phyloP scores from a whole-genome alignment of 75 land plant genomes.

The Selaginella moellendorffii region DNA sequence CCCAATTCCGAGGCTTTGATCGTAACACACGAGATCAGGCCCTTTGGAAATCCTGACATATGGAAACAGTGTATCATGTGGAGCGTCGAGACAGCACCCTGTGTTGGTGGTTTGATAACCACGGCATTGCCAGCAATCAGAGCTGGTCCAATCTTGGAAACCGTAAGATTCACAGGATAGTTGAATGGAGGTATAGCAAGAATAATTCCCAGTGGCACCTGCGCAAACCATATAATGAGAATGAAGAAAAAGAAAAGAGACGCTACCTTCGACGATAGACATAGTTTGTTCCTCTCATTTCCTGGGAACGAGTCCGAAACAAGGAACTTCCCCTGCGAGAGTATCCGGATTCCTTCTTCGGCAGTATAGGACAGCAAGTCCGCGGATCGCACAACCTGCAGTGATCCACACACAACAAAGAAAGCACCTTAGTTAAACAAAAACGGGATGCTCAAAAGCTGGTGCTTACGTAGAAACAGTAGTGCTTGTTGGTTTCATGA shows the following conservation, averaged over 20 bases:
- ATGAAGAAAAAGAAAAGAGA: too few species aligned
- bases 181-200: conserved; percentile 33
- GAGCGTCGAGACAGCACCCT: conserved; percentile 2
- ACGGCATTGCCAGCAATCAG: conserved; percentile 30
- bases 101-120: conserved; percentile 27
- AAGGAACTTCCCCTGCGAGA: conserved; percentile 24
- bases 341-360: conserved; percentile 26
- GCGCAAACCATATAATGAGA: too few species aligned
- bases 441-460: too few species aligned
- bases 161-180: conserved; percentile 26
- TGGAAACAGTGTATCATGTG: not conserved
- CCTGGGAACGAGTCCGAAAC: conserved; percentile 29
- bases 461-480: too few species aligned
- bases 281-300: conserved; percentile 27
- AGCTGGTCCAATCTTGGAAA: too few species aligned
- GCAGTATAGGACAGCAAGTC: conserved; percentile 24
- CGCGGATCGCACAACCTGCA: conserved; percentile 27
- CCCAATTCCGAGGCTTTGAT: not conserved
- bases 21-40: not conserved
- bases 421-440: too few species aligned
- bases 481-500: too few species aligned
- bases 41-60: not conserved
- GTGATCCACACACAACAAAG: too few species aligned
- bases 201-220: conserved; percentile 26
- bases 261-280: conserved; percentile 29